These are phyloP conservation scores for Rosa rugosa DNA, from an alignment of 306 rosid genomes.

Conservation along the genomic window DNA sequence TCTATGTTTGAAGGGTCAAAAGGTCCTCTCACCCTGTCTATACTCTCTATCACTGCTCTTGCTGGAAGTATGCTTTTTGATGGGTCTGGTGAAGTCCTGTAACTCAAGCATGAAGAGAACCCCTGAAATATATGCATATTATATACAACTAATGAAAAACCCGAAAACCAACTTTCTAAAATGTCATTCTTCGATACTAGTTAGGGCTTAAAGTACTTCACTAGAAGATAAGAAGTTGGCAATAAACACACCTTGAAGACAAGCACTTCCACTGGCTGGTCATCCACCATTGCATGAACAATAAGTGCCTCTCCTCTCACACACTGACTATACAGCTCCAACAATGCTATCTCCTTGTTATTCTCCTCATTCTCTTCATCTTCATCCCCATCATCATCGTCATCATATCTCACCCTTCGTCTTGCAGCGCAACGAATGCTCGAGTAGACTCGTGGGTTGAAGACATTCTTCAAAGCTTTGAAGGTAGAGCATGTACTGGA, in stretches of 20 bases:
- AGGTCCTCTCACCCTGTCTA: constrained; percentile 82
- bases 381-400: constrained; percentile 37
- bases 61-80: constrained; percentile 72
- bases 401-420: constrained; percentile 55
- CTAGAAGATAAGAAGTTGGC: not conserved
- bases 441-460: constrained; percentile 13
- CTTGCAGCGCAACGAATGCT: constrained; percentile 42
- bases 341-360: constrained; percentile 57
- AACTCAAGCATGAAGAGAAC: constrained; percentile 75
- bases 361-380: constrained; percentile 56
- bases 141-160: not conserved
- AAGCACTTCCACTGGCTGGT: constrained; percentile 58
- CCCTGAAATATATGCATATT: constrained; percentile 51
- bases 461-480: constrained; percentile 15
- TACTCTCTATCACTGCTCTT: constrained; percentile 60
- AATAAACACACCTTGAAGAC: constrained; percentile 69
- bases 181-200: not conserved
- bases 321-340: constrained; percentile 67
- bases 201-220: not conserved
- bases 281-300: constrained; percentile 70
- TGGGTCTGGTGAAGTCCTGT: constrained; percentile 70
- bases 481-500: not conserved
- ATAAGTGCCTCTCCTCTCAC: constrained; percentile 66
- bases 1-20: constrained; percentile 75
- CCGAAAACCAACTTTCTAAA: no score